phyloP scores from a whole-genome alignment of 106 monocot species.

The Dactylorhiza incarnata region DNA sequence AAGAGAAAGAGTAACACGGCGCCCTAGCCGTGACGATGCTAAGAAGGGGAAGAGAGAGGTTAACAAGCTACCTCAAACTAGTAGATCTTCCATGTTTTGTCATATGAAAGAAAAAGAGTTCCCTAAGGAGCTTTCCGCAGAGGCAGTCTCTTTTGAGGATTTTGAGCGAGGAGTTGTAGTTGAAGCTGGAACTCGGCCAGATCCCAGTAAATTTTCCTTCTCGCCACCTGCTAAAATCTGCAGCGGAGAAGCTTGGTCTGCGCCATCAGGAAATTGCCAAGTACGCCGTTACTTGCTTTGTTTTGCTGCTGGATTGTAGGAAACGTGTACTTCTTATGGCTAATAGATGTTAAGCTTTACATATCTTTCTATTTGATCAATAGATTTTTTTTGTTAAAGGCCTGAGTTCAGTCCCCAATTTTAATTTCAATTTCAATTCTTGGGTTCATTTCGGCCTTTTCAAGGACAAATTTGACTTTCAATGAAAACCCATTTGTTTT shows the following conservation, averaged over 20 bases:
- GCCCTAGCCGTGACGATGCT: neutral
- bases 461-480: too few species aligned
- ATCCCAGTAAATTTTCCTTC: constrained; percentile 22
- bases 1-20: neutral
- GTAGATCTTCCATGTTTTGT: neutral
- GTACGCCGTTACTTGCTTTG: constrained; percentile 22
- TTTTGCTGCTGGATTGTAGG: neutral
- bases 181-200: constrained; percentile 21
- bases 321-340: neutral
- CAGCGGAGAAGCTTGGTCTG: constrained; percentile 46
- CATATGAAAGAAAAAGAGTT: constrained; percentile 30
- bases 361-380: neutral
- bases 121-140: constrained; percentile 25
- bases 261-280: constrained; percentile 66
- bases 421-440: too few species aligned
- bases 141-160: constrained; percentile 31
- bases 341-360: neutral
- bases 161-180: constrained; percentile 37
- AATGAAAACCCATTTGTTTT: too few species aligned
- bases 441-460: too few species aligned
- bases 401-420: too few species aligned
- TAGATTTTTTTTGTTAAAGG: neutral
- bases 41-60: neutral
- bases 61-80: neutral
- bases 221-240: constrained; percentile 29